Evolutionary conservation across 805 yeast species (phyloP).

Genomic region (Lachancea meyersii): DNA sequence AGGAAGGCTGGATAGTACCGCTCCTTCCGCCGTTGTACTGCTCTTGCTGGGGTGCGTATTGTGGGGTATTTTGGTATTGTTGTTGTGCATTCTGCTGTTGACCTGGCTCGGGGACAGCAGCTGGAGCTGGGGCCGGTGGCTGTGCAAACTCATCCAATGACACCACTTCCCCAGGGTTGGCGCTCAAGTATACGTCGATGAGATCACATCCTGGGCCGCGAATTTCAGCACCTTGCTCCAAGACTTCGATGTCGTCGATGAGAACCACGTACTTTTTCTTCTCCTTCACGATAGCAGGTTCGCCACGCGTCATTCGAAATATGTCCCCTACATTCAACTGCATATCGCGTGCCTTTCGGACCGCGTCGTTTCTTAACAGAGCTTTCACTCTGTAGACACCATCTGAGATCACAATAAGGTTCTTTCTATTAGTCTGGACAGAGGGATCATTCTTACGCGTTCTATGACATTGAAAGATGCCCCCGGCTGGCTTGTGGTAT

Average conservation of each 20-base stretch:
- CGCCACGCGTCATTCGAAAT: constrained; percentile 27
- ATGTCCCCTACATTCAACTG: constrained; percentile 42
- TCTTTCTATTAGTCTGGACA: constrained; percentile 23
- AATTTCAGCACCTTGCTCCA: constrained; percentile 35
- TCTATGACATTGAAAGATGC: constrained; percentile 30
- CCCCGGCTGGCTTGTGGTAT: constrained; percentile 28
- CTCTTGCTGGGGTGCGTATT: constrained; percentile 4
- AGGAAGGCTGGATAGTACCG: constrained; percentile 4
- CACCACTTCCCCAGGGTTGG: constrained; percentile 47
- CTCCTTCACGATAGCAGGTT: constrained; percentile 31
- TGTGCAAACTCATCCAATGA: constrained; percentile 8
- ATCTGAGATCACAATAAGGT: constrained; percentile 42
- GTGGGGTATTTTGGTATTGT: constrained; percentile 4
- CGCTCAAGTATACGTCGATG: constrained; percentile 52
- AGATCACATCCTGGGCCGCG: constrained; percentile 36
- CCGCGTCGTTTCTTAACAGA: constrained; percentile 45
- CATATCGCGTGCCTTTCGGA: constrained; percentile 39
- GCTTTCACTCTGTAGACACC: constrained; percentile 47
- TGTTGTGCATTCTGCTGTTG: constrained; percentile 5
- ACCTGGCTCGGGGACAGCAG: constrained; percentile 15
- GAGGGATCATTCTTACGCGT: constrained; percentile 30
- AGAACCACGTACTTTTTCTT: constrained; percentile 44
- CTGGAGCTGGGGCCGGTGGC: constrained; percentile 16
- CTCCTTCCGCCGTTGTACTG: constrained; percentile 1
- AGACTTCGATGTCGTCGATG: constrained; percentile 42